These are phyloP conservation scores for Globisporangium sylvaticum DNA, from an alignment of 352 stramenopile species.

Conservation along the genomic window DNA sequence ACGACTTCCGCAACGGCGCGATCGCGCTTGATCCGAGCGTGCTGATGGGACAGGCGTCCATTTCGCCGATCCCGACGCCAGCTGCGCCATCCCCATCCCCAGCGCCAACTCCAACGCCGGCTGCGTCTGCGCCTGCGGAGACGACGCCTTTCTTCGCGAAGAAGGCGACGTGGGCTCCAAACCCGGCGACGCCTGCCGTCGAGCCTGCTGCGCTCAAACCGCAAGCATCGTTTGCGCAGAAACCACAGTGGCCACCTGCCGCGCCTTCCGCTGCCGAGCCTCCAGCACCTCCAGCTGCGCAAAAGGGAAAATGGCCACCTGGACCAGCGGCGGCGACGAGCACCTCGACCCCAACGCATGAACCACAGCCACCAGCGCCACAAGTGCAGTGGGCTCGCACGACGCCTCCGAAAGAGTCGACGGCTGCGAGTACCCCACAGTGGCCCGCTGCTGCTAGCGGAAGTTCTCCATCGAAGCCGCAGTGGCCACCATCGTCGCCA, in stretches of 20 bases:
- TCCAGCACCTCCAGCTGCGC: background rate
- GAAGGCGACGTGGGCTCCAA: conserved; percentile 10
- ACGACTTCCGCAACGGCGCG: conserved; percentile 65
- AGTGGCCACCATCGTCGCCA: conserved; percentile 23
- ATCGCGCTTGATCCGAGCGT: conserved; percentile 50
- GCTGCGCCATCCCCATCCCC: conserved; percentile 4
- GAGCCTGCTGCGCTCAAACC: background rate
- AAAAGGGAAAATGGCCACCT: conserved; percentile 16
- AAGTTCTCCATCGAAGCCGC: conserved; percentile 19
- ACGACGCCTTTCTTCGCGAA: conserved; percentile 18
- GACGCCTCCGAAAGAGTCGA: conserved; percentile 18
- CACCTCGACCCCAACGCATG: background rate
- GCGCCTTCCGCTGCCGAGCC: background rate
- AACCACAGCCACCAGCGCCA: conserved; percentile 3
- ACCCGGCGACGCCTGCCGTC: background rate
- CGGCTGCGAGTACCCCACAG: conserved; percentile 40
- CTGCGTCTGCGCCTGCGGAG: conserved; percentile 3
- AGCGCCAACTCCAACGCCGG: background rate
- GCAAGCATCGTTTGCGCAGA: conserved; percentile 11
- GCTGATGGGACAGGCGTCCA: conserved; percentile 38
- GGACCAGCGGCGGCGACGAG: background rate
- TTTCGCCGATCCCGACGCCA: conserved; percentile 17
- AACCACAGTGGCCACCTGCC: conserved; percentile 16
- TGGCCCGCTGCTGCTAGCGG: conserved; percentile 31
- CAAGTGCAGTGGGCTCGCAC: conserved; percentile 5